Base-by-base conservation (phyloP, 208 protist species). In the Acanthamoeba lenticulata region DNA sequence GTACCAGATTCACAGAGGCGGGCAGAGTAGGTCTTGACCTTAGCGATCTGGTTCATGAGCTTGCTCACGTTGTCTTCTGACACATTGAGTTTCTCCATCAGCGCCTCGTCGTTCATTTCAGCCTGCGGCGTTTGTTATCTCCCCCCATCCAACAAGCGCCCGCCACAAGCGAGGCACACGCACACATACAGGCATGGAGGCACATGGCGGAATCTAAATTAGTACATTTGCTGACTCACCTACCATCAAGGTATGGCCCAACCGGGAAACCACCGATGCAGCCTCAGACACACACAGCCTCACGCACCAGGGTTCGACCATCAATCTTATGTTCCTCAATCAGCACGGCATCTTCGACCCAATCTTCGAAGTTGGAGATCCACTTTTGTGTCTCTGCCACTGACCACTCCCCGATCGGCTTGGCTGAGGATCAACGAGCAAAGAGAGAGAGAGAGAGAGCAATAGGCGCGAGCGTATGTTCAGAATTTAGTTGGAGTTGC, bases 311-410 rank as follows among this genome's bases (percentile, higher is more conserved):
- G 15, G 74, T 85, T 32, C 27, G 36, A 40, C 74, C 74, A 7
- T 85, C 74, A 40, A 85, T 85, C 13, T 52, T 85, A 36, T 90
- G 85, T 36, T 90, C 85, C 1, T 69, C 21, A 32, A 90, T 17
- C 13, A 90, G 38, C 0, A 69, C 85, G 36, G 29, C 67, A 27
- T 90, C 85, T 32, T 90, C 85, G 0, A 90, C 57, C 85, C 85
- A 90, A 21, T 90, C 85, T 11, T 34, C 27, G 27, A 90, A 90
- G 47, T 90, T 62, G 0, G 21, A 1, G 11, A 90, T 62, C 85
- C 85, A 90, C 24, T 90, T 32, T 36, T 69, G 47, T 2, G 85
- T 90, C 57, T 90, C 85, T n/a, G 7, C 40, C 17, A 90, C 57
- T 19, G 47, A 42, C 85, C 85, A 90, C 32, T 90, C 19, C 13